Evolutionary conservation across 2,329 filamentous ascomycete species (phyloP).

Genomic region (Trematosphaeria pertusa): DNA sequence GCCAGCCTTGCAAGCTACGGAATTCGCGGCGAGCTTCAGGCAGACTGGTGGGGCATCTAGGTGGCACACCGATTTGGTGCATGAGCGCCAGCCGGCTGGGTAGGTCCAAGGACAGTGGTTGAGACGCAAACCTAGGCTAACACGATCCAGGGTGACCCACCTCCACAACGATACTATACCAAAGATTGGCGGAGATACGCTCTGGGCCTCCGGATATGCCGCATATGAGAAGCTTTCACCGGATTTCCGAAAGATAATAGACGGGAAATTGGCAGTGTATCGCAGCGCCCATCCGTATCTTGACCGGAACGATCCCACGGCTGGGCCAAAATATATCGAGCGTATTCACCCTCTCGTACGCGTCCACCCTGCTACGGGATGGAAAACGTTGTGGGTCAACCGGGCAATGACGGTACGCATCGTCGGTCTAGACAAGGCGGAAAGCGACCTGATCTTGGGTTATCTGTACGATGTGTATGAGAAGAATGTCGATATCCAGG

Average conservation of each 20-base stretch:
- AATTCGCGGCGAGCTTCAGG: slow-evolving; percentile 67
- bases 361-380: slow-evolving; percentile 75
- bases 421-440: slow-evolving; percentile 71
- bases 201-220: slow-evolving; percentile 73
- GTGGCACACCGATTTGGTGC: slow-evolving; percentile 76
- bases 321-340: slow-evolving; percentile 71
- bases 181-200: slow-evolving; percentile 70
- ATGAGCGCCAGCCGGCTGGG: slow-evolving; percentile 73
- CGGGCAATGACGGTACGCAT: slow-evolving; percentile 72
- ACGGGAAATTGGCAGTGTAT: slow-evolving; percentile 71
- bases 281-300: slow-evolving; percentile 71
- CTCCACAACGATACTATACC: slow-evolving; percentile 74
- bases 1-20: slow-evolving; percentile 71
- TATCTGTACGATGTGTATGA: slow-evolving; percentile 75
- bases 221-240: slow-evolving; percentile 78
- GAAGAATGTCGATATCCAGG: slow-evolving; percentile 73
- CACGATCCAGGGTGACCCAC: slow-evolving; percentile 61
- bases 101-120: slow-evolving; percentile 10
- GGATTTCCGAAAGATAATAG: slow-evolving; percentile 72
- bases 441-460: slow-evolving; percentile 71
- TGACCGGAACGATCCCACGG: slow-evolving; percentile 66
- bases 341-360: slow-evolving; percentile 72
- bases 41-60: slow-evolving; percentile 70
- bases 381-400: slow-evolving; percentile 78
- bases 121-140: slow-evolving; percentile 3